Conservation (phyloP, 768 basidiomycete species). For the Boletus sp. region DNA sequence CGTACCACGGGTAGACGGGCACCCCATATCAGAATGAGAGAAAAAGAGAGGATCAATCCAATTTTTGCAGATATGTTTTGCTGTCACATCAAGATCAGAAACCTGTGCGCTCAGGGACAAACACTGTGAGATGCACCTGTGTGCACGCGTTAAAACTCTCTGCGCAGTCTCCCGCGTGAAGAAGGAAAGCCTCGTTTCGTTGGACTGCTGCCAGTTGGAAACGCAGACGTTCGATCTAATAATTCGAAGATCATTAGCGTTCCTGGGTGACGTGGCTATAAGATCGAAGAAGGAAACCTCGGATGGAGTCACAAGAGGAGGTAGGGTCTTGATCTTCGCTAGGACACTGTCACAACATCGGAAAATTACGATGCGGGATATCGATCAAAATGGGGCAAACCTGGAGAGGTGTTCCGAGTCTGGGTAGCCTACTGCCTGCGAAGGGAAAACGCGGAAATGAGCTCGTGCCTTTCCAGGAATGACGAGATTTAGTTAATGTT, state of each 20-base stretch:
- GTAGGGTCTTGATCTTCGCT: slow-evolving; percentile 71
- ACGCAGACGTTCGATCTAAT: slow-evolving; percentile 78
- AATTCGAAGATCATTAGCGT: slow-evolving; percentile 22
- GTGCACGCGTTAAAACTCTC: slow-evolving; percentile 93
- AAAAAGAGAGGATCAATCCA: slow-evolving; percentile 91
- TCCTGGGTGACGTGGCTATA: slow-evolving; percentile 15
- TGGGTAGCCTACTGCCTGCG: slow-evolving; percentile 69
- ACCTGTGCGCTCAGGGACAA: slow-evolving; percentile 8
- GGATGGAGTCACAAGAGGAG: slow-evolving; percentile 88
- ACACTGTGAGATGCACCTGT: slow-evolving; percentile 48
- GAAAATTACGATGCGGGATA: not conserved
- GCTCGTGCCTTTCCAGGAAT: not conserved
- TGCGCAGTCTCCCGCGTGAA: slow-evolving; percentile 98
- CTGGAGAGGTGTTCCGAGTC: slow-evolving; percentile 58
- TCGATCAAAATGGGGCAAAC: slow-evolving; percentile 34
- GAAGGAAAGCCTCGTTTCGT: slow-evolving; percentile 83
- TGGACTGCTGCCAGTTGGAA: slow-evolving; percentile 80
- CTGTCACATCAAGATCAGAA: slow-evolving; percentile 37
- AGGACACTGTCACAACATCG: slow-evolving; percentile 53
- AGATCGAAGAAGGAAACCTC: slow-evolving; percentile 63
- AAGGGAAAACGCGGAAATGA: not conserved
- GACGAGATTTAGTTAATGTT: not conserved
- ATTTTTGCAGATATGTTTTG: slow-evolving; percentile 87
- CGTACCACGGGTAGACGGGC: slow-evolving; percentile 88
- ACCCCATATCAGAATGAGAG: slow-evolving; percentile 92